Base-by-base conservation (phyloP, 2,329 filamentous ascomycete species). In the Sporothrix sp. region DNA sequence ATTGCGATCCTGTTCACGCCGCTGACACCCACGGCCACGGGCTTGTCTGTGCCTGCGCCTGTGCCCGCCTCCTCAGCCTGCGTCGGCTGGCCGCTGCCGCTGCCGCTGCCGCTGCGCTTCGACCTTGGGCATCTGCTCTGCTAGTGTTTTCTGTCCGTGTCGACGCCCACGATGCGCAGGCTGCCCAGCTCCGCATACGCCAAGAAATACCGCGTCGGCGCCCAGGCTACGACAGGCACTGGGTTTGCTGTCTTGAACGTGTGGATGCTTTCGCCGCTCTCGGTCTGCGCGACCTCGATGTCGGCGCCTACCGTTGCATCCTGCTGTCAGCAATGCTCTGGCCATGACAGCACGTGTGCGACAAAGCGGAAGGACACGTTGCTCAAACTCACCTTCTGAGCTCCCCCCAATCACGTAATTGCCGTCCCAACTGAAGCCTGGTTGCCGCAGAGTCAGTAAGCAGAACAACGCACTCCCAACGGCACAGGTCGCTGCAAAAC, bases 361-460 rank as follows among this genome's bases (percentile, higher is more conserved):
- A 5, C 5, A 10, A 28, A 6, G 10, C 6, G 25, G 6, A 28
- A 10, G 10, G 25, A 28, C 10, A 5, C 10, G 10, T 28, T 28
- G 25, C 6, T 5, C 6, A 23, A n/a, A 35, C 68, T 62, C 66
- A 71, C 79, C 82, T 66, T 88, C 84, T 50, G 88, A 85, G 52
- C 82, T 85, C 18, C 85, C 85, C 9, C 81, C 85, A 2, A 83
- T 79, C 21, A 90, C 68, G 61, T 82, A 91, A 60, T 78, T 82
- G 1, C 86, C 85, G 59, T 90, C 85, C 65, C 85, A 90, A 14
- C 79, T 85, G 62, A 90, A 91, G 61, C 83, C 82, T 79, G 11
- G 27, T 25, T n/a, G 23, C 7, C 7, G 25, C 11, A 39, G 9
- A 14, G 16, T 35, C 36, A 45, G 39, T 16, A 37, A 3, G 8